A percentile compares a stretch with the other conserved stretches of the same genome.
Evolutionary conservation across 1,284 basidiomycete species (phyloP).

Genomic region (Neolentinus lepideus): DNA sequence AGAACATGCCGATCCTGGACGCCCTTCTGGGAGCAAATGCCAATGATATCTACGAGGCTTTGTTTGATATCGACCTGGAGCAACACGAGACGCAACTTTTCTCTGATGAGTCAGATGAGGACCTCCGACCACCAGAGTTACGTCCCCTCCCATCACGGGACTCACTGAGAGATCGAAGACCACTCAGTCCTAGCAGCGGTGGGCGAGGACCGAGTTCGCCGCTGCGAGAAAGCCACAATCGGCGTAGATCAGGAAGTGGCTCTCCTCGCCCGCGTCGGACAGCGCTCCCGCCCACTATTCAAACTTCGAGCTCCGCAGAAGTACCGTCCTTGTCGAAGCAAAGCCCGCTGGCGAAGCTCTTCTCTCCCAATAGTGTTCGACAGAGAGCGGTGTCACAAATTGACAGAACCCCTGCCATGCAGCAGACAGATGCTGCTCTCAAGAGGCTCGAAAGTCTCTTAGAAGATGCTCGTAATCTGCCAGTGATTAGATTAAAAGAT

Average conservation of each 20-base stretch:
- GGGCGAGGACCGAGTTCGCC: slow-evolving; percentile 1
- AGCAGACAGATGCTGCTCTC: slow-evolving; percentile 29
- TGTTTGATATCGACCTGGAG: slow-evolving; percentile 63
- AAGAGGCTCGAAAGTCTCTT: slow-evolving; percentile 51
- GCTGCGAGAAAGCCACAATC: neutral
- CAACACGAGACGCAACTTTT: slow-evolving; percentile 31
- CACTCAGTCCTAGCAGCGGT: neutral
- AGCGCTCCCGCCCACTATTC: slow-evolving; percentile 15
- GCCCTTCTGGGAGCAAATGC: slow-evolving; percentile 60
- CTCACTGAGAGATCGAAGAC: slow-evolving; percentile 15
- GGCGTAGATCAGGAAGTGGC: slow-evolving; percentile 14
- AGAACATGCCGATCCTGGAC: slow-evolving; percentile 65
- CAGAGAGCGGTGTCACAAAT: neutral
- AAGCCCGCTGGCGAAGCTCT: slow-evolving; percentile 52
- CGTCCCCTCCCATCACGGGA: slow-evolving; percentile 37
- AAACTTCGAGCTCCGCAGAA: slow-evolving; percentile 21
- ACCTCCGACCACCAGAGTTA: slow-evolving; percentile 30
- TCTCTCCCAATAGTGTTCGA: slow-evolving; percentile 14
- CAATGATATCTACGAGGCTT: slow-evolving; percentile 63
- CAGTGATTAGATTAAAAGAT: slow-evolving; percentile 57
- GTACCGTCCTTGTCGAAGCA: slow-evolving; percentile 20
- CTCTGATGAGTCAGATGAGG: slow-evolving; percentile 42
- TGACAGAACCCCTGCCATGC: neutral
- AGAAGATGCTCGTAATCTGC: slow-evolving; percentile 54
- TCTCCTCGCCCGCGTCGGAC: slow-evolving; percentile 16